Percentiles rank a stretch among this genome's conserved stretches.
phyloP scores from a whole-genome alignment of 192 early-diverging fungal genomes.

The Glomus cerebriforme region DNA sequence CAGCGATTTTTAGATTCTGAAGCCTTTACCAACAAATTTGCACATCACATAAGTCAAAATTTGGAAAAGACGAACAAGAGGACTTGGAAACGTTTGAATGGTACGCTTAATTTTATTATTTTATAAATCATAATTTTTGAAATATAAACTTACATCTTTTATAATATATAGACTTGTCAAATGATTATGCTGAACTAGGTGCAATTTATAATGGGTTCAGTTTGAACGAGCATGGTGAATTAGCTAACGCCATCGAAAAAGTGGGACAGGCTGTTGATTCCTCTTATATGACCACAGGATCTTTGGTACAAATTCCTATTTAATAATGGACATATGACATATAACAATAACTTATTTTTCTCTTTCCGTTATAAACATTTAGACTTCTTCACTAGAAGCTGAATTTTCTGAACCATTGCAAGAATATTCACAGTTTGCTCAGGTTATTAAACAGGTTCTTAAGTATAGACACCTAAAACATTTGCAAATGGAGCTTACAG shows the following conservation, averaged over 20 bases:
- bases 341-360: background rate
- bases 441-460: slow-evolving; percentile 85
- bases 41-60: slow-evolving; percentile 73
- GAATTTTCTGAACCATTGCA: slow-evolving; percentile 82
- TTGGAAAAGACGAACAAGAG: slow-evolving; percentile 75
- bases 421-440: slow-evolving; percentile 88
- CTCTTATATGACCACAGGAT: slow-evolving; percentile 71
- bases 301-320: slow-evolving; percentile 52
- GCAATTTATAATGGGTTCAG: slow-evolving; percentile 95
- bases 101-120: slow-evolving; percentile 29
- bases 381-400: slow-evolving; percentile 69
- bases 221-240: slow-evolving; percentile 69
- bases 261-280: slow-evolving; percentile 92
- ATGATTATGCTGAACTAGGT: slow-evolving; percentile 85
- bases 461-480: slow-evolving; percentile 85
- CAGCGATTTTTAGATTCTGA: slow-evolving; percentile 87
- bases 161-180: slow-evolving; percentile 62
- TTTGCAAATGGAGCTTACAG: slow-evolving; percentile 77
- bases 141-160: background rate
- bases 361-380: background rate
- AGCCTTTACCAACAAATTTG: slow-evolving; percentile 87
- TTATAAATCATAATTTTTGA: background rate
- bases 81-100: slow-evolving; percentile 69
- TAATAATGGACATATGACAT: background rate
- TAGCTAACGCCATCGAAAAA: slow-evolving; percentile 87